Evolutionary conservation across 768 basidiomycete genomes (phyloP).

Genomic region (Agaricus blazei): DNA sequence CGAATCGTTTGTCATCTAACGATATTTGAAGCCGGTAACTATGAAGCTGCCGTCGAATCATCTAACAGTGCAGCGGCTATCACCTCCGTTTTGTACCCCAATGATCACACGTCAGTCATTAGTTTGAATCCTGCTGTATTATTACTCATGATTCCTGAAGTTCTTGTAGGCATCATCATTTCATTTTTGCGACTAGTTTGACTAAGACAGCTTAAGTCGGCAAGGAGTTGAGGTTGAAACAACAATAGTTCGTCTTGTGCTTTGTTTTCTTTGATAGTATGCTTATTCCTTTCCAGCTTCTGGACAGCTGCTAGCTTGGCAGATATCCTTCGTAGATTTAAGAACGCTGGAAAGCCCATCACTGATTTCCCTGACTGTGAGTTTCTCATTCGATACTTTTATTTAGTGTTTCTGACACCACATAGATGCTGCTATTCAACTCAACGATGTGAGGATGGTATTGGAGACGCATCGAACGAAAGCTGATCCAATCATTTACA

Average conservation of each 20-base stretch:
- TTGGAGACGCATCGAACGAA: not conserved
- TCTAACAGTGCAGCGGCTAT: conserved; percentile 91
- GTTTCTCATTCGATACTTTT: conserved; percentile 18
- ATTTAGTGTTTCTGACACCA: not conserved
- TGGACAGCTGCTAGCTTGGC: conserved; percentile 86
- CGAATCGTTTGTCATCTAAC: not conserved
- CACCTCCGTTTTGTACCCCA: conserved; percentile 93
- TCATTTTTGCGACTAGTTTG: not conserved
- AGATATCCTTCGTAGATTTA: conserved; percentile 92
- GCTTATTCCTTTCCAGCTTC: conserved; percentile 38
- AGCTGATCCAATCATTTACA: conserved; percentile 23
- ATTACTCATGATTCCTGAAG: conserved; percentile 16
- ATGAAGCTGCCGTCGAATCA: conserved; percentile 83
- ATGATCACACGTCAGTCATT: conserved; percentile 70
- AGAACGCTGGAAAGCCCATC: conserved; percentile 79
- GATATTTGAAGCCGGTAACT: conserved; percentile 69
- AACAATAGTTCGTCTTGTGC: conserved; percentile 66
- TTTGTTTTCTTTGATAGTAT: not conserved
- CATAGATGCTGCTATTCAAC: conserved; percentile 83
- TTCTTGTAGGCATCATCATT: conserved; percentile 33
- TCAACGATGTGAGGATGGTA: conserved; percentile 71
- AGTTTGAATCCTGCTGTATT: not conserved
- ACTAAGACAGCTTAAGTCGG: conserved; percentile 45
- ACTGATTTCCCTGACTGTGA: conserved; percentile 77
- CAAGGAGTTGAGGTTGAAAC: conserved; percentile 87